Conservation (phyloP, 2,329 filamentous ascomycete species). For the Trichoderma afroharzianum region DNA sequence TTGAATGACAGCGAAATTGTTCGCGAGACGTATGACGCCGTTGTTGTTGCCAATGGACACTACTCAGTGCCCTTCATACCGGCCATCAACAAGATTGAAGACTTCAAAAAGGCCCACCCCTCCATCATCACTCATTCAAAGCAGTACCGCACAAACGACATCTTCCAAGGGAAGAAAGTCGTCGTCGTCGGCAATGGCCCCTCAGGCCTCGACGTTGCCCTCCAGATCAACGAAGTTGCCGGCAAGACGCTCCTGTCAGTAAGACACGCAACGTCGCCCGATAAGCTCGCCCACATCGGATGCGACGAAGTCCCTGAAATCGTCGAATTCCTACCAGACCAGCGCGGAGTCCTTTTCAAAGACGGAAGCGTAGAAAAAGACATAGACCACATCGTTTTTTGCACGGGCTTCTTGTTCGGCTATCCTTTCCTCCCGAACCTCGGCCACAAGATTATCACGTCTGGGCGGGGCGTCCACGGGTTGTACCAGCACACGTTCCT, state of each 20-base stretch:
- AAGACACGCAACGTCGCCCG: slow-evolving; percentile 46
- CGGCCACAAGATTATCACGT: slow-evolving; percentile 54
- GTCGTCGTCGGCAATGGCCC: slow-evolving; percentile 81
- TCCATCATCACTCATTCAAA: slow-evolving; percentile 70
- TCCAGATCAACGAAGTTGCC: slow-evolving; percentile 65
- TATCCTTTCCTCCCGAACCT: slow-evolving; percentile 64
- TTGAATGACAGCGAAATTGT: slow-evolving; percentile 34
- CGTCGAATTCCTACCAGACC: slow-evolving; percentile 49
- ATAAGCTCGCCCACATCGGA: slow-evolving; percentile 42
- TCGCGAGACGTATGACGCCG: slow-evolving; percentile 62
- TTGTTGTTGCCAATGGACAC: slow-evolving; percentile 73
- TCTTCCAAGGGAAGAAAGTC: slow-evolving; percentile 67
- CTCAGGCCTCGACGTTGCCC: slow-evolving; percentile 78
- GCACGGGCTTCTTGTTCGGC: slow-evolving; percentile 84
- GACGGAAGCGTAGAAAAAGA: slow-evolving; percentile 61
- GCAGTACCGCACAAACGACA: slow-evolving; percentile 64
- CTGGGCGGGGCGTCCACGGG: slow-evolving; percentile 66
- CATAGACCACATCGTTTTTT: slow-evolving; percentile 77
- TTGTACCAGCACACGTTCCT: slow-evolving; percentile 79
- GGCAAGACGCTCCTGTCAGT: slow-evolving; percentile 63
- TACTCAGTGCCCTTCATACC: slow-evolving; percentile 69
- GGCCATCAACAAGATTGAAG: slow-evolving; percentile 53
- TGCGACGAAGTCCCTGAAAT: slow-evolving; percentile 57
- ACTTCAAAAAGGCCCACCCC: slow-evolving; percentile 58
- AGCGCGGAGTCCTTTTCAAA: slow-evolving; percentile 62